Evolutionary conservation across 345 rosid genomes (phyloP), one percentile per base, ranked within the genome.

Genomic region (Geranium brycei): DNA sequence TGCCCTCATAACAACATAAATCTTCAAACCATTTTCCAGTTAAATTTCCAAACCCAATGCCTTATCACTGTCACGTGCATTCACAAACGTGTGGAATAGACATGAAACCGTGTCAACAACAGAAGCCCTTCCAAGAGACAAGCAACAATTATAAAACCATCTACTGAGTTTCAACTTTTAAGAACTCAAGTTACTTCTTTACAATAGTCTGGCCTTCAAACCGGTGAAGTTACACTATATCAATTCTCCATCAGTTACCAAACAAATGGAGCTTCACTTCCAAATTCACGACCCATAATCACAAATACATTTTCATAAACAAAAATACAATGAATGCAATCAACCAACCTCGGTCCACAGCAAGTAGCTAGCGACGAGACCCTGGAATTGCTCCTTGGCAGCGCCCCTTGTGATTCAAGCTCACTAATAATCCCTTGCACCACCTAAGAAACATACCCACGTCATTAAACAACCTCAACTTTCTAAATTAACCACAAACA

Each of bases 281-380:
- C 19, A 60, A 0, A 60, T 11, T 7, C 41, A 35, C 10, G 1
- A 35, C 5, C 7, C 41, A 3, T 35, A 35, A 4, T 35, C 10
- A 35, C 41, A 35, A 35, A 31, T 10, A 6, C 63, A 31, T n/a
- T 15, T 15, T 2, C 28, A 10, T 47, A 19, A 51, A 30, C 51
- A 31, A 35, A 35, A 17, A 56, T 17, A 19, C 16, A 66, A 57
- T 4, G 40, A 23, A 60, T 31, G 31, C 1, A 60, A n/a, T 19
- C 55, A 57, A 66, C 73, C n/a, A 76, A 91, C 97, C 99, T 91
- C 7, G 95, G 96, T 68, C 99, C 99, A 47, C 99, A 93, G 65
- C 99, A 93, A 15, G 99, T 93, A 53, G 99, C 97, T 13, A 93
- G 95, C 16, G 99, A 93, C 28, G 99, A 93, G 81, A 93, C 99